Conservation (phyloP, 2,329 filamentous ascomycete species). For the Lachnellula occidentalis region DNA sequence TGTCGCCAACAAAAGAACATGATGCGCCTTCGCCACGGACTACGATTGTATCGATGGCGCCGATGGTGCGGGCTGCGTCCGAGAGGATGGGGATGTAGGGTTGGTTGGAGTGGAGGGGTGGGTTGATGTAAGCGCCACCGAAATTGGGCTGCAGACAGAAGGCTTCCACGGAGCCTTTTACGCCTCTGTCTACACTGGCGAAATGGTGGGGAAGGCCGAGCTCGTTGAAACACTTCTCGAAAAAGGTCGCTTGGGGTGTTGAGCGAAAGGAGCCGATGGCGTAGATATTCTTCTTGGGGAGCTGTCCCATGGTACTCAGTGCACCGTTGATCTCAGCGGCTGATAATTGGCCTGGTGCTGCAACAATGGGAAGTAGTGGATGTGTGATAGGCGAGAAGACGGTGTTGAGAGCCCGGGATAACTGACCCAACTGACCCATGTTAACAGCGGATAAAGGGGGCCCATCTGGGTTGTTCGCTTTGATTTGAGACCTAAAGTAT, state of each 20-base stretch:
- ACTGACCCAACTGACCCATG: conserved; percentile 81
- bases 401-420: conserved; percentile 77
- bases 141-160: conserved; percentile 71
- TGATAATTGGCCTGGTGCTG: conserved; percentile 79
- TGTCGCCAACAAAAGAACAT: conserved; percentile 66
- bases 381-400: conserved; percentile 87
- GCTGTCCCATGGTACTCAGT: conserved; percentile 70
- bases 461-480: conserved; percentile 58
- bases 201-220: conserved; percentile 83
- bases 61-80: conserved; percentile 72
- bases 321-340: conserved; percentile 80
- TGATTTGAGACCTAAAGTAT: conserved; percentile 76
- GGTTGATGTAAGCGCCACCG: conserved; percentile 76
- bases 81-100: conserved; percentile 61
- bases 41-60: conserved; percentile 76
- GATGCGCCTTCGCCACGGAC: conserved; percentile 46
- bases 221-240: conserved; percentile 77
- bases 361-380: conserved; percentile 75
- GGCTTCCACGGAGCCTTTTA: conserved; percentile 61
- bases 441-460: conserved; percentile 79
- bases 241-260: conserved; percentile 75
- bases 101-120: conserved; percentile 54
- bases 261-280: conserved; percentile 67
- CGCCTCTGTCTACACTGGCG: conserved; percentile 64
- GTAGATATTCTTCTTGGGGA: conserved; percentile 75